These are phyloP conservation scores for Petrea volubilis DNA, from an alignment of 257 asterid species.

Conservation along the genomic window DNA sequence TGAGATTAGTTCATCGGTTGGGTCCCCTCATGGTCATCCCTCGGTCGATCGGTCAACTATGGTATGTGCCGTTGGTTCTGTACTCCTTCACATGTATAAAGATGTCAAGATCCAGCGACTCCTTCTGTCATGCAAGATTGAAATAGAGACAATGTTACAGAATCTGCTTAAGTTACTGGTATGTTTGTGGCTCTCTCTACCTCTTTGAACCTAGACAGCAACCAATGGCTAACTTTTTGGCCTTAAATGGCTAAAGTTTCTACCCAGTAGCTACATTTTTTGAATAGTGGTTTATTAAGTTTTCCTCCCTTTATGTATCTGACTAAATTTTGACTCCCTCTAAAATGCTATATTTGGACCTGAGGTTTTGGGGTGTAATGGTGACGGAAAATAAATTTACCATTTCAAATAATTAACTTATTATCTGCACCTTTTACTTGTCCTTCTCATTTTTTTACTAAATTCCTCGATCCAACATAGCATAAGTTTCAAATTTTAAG, in stretches of 20 bases:
- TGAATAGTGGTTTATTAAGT: not conserved
- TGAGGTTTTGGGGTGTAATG: too few relatives aligned
- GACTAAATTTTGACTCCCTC: not conserved
- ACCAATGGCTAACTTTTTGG: not conserved
- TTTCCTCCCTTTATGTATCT: not conserved
- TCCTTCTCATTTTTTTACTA: too few relatives aligned
- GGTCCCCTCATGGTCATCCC: slow-evolving; percentile 17
- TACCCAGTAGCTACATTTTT: not conserved
- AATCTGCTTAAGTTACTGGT: slow-evolving; percentile 54
- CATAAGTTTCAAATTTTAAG: too few relatives aligned
- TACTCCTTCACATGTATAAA: slow-evolving; percentile 49
- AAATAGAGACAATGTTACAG: slow-evolving; percentile 35
- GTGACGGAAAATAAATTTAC: too few relatives aligned
- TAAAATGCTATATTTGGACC: too few relatives aligned
- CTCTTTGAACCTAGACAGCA: not conserved
- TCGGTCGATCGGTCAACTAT: slow-evolving; percentile 35
- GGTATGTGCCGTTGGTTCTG: slow-evolving; percentile 36
- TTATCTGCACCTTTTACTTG: too few relatives aligned
- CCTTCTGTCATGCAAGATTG: slow-evolving; percentile 42
- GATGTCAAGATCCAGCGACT: slow-evolving; percentile 55
- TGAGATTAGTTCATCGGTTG: slow-evolving; percentile 35
- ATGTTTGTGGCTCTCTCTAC: slow-evolving; percentile 21
- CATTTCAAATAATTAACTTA: too few relatives aligned
- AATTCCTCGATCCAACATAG: too few relatives aligned
- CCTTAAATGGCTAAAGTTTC: not conserved